Percentiles rank a stretch among this genome's conserved stretches.
Conservation (phyloP, 164 flowering plant species). For the Santalum album region DNA sequence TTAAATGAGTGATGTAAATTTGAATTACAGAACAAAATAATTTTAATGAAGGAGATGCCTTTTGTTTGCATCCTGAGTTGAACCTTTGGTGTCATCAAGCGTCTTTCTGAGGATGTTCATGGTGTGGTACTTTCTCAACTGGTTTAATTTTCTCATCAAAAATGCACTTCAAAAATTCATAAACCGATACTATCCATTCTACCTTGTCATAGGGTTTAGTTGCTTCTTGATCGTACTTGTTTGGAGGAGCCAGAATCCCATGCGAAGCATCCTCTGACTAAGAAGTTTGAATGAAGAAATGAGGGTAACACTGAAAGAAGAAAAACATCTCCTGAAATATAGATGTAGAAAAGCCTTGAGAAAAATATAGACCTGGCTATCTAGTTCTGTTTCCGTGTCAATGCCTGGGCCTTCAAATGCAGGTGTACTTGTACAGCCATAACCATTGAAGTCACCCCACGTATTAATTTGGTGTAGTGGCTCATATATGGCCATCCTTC, state of each 20-base stretch:
- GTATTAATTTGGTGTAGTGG: conserved; percentile 58
- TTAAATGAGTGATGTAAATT: not conserved
- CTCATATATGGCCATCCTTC: conserved; percentile 66
- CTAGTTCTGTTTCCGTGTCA: conserved; percentile 47
- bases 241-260: conserved; percentile 35
- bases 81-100: no score
- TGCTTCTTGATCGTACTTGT: conserved; percentile 66
- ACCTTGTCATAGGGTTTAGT: conserved; percentile 68
- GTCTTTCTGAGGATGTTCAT: no score
- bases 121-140: no score
- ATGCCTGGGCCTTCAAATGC: conserved; percentile 32
- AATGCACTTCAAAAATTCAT: not conserved
- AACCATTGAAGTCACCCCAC: conserved; percentile 68
- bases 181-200: not conserved
- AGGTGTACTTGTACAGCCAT: conserved; percentile 36
- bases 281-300: conserved; percentile 8
- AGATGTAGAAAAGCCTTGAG: no score
- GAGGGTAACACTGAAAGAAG: not conserved
- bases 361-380: conserved; percentile 78
- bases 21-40: not conserved
- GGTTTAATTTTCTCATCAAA: no score
- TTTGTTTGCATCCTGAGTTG: no score
- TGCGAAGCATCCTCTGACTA: conserved; percentile 78
- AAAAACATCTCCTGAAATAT: conserved; percentile 1
- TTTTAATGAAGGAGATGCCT: not conserved